A percentile compares a stretch with the other conserved stretches of the same genome.
Conservation (phyloP, 176 grass and related monocot species). For the Oryza brachyantha region DNA sequence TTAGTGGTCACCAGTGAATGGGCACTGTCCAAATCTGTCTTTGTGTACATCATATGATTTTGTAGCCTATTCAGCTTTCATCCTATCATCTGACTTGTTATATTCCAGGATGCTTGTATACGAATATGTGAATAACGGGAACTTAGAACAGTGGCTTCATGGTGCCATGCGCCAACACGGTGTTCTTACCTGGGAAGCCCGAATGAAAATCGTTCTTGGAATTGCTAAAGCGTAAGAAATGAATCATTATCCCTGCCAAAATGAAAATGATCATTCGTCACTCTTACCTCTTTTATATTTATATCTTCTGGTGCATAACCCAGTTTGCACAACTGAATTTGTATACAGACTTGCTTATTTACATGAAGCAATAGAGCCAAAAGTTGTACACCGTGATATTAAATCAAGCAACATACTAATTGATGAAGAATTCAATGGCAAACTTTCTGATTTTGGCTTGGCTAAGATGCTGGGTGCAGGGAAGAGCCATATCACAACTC, state of each 20-base stretch:
- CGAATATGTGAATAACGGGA: background rate
- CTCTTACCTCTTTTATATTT: background rate
- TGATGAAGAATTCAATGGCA: background rate
- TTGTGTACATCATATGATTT: background rate
- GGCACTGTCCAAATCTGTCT: background rate
- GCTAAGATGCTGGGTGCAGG: background rate
- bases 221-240: slow-evolving; percentile 52
- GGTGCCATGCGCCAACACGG: background rate
- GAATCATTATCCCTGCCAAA: background rate
- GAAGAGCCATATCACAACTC: background rate
- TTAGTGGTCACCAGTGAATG: background rate
- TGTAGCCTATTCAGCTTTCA: background rate
- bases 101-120: background rate
- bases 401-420: background rate
- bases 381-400: background rate
- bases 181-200: background rate
- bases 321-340: background rate
- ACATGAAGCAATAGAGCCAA: background rate
- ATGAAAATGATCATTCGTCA: background rate
- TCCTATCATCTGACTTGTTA: slow-evolving; percentile 10
- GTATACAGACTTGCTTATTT: background rate
- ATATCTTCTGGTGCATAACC: background rate
- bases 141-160: background rate
- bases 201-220: slow-evolving; percentile 24
- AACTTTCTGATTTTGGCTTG: background rate